Evolutionary conservation across 352 stramenopile species (phyloP).

Genomic region (Pythium dissotocum): DNA sequence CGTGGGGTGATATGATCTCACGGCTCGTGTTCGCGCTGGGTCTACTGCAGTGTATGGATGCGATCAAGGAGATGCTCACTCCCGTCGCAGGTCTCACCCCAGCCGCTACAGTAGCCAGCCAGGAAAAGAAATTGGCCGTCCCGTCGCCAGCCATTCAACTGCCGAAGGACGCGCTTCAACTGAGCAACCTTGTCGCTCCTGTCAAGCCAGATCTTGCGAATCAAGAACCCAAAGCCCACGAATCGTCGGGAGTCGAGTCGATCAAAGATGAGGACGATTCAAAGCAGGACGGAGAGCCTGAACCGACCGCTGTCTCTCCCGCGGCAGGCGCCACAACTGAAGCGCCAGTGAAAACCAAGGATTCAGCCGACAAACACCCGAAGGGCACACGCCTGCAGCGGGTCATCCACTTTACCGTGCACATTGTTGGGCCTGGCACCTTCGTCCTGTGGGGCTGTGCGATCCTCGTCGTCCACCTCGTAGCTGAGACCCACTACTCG

Average conservation of each 20-base stretch:
- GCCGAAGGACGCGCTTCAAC: not conserved
- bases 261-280: not conserved
- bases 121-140: not conserved
- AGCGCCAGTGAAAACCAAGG: not conserved
- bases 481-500: constrained; percentile 2
- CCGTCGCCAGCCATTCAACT: not conserved
- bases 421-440: not conserved
- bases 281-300: not conserved
- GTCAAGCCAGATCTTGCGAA: too few species aligned
- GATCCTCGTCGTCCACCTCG: constrained; percentile 17
- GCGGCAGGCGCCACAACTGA: too few species aligned
- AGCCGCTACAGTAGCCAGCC: not conserved
- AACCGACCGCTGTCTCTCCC: not conserved
- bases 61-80: constrained; percentile 10
- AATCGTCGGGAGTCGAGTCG: not conserved
- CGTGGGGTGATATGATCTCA: constrained; percentile 8
- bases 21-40: constrained; percentile 8
- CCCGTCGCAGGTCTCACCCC: not conserved
- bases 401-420: not conserved
- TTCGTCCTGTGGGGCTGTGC: constrained; percentile 14
- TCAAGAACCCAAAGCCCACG: not conserved
- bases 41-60: constrained; percentile 6
- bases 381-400: not conserved
- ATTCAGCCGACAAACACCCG: not conserved
- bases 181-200: too few species aligned